These are phyloP conservation scores for Parastagonospora avenae DNA, from an alignment of 2,329 filamentous ascomycete genomes.

Conservation along the genomic window DNA sequence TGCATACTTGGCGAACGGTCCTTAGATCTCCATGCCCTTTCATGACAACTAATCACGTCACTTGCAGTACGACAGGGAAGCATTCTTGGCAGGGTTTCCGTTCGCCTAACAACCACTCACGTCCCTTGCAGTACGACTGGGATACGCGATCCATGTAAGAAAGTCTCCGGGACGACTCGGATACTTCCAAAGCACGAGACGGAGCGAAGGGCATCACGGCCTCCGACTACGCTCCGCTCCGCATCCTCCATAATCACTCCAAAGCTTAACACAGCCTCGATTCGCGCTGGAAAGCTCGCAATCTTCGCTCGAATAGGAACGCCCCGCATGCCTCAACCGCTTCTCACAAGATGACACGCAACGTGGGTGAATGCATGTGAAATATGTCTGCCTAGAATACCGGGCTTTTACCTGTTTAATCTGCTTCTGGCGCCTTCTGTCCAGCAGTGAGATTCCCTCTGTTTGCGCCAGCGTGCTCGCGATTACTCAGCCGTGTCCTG, in stretches of 20 bases:
- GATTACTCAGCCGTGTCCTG: slow-evolving; percentile 12
- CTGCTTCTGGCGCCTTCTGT: slow-evolving; percentile 3
- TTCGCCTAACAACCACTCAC: too few relatives aligned
- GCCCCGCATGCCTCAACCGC: background rate
- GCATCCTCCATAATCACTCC: background rate
- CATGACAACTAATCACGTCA: too few relatives aligned
- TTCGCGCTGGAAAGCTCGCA: slow-evolving; percentile 1
- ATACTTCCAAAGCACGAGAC: background rate
- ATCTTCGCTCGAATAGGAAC: background rate
- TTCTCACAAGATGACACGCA: background rate
- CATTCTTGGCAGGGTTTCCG: too few relatives aligned
- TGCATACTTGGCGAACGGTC: too few relatives aligned
- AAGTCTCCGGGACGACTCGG: background rate
- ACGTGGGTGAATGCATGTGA: background rate
- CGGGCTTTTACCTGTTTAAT: slow-evolving; percentile 9
- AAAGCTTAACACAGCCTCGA: background rate
- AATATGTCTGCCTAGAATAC: slow-evolving; percentile 15
- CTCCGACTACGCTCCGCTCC: background rate
- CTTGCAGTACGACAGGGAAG: too few relatives aligned
- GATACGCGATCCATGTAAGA: too few relatives aligned
- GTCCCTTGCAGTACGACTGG: too few relatives aligned
- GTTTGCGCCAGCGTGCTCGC: too few relatives aligned
- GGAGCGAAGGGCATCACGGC: background rate
- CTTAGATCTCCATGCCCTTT: too few relatives aligned
- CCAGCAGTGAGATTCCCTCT: too few relatives aligned